phyloP scores from a whole-genome alignment of 129 eudicot species.

The Chrysanthemum seticuspe region DNA sequence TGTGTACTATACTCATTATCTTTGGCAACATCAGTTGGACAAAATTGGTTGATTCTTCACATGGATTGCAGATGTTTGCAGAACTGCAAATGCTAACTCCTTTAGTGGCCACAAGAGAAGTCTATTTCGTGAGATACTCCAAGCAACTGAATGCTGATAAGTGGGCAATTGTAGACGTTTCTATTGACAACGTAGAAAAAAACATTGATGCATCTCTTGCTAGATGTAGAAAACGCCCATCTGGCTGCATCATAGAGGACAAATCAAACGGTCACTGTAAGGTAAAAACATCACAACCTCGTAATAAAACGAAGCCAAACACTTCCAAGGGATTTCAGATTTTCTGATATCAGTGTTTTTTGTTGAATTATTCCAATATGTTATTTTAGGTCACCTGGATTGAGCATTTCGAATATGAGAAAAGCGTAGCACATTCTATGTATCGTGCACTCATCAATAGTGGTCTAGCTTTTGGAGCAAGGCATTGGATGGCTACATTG shows the following conservation, averaged over 20 bases:
- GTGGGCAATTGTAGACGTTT: constrained; percentile 93
- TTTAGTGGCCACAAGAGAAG: constrained; percentile 78
- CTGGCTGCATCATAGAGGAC: constrained; percentile 94
- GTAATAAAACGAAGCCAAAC: neutral
- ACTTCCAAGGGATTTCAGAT: neutral
- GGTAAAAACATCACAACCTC: constrained; percentile 36
- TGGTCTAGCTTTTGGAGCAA: constrained; percentile 93
- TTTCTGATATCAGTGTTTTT: neutral
- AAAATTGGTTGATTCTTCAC: constrained; percentile 19
- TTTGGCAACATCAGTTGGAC: neutral
- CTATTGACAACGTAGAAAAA: constrained; percentile 68
- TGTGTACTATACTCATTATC: constrained; percentile 1
- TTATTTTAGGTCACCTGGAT: constrained; percentile 87
- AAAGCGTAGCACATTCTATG: constrained; percentile 54
- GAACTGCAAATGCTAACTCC: constrained; percentile 98
- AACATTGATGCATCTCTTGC: constrained; percentile 62
- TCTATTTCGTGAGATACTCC: constrained; percentile 78
- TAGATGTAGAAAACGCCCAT: constrained; percentile 84
- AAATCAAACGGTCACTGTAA: constrained; percentile 85
- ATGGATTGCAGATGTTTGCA: constrained; percentile 69
- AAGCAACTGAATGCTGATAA: constrained; percentile 65
- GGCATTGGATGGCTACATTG: constrained; percentile 92
- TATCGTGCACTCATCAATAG: constrained; percentile 75
- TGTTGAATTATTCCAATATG: constrained; percentile 1
- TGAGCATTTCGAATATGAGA: constrained; percentile 86